Evolutionary conservation across 352 stramenopile genomes (phyloP).

Genomic region (Bremia lactucae): DNA sequence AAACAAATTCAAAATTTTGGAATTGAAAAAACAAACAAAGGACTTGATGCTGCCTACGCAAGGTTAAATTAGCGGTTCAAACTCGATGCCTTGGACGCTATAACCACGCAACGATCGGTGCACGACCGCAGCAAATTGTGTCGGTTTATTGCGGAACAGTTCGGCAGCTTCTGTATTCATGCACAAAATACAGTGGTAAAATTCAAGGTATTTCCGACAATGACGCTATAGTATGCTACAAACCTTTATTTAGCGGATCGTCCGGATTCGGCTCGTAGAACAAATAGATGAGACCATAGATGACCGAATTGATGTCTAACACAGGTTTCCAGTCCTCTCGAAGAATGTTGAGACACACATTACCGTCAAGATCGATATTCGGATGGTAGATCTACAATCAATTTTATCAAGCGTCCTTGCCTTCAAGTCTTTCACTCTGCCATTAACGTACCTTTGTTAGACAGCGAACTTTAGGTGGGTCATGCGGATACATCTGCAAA

Average conservation of each 20-base stretch:
- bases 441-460: constrained; percentile 90
- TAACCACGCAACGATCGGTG: constrained; percentile 75
- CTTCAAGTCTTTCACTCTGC: no score
- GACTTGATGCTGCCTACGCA: not conserved
- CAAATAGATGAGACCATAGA: constrained; percentile 98
- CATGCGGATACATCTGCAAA: constrained; percentile 89
- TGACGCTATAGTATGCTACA: not conserved
- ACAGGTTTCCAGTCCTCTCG: constrained; percentile 98
- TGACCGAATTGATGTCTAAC: constrained; percentile 98
- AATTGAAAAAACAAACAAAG: not conserved
- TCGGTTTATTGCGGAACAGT: constrained; percentile 90
- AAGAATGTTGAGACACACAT: constrained; percentile 97
- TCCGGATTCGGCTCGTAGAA: constrained; percentile 99
- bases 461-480: constrained; percentile 96
- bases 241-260: constrained; percentile 93
- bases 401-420: constrained; percentile 5
- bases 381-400: constrained; percentile 93
- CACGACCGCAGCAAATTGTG: constrained; percentile 88
- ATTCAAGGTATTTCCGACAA: not conserved
- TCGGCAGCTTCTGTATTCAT: constrained; percentile 88
- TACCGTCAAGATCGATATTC: constrained; percentile 97
- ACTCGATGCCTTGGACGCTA: constrained; percentile 72
- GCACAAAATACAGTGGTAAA: not conserved
- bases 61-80: constrained; percentile 69
- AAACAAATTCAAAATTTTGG: not conserved